A percentile compares a stretch with the other conserved stretches of the same genome.
phyloP scores from a whole-genome alignment of 2,329 filamentous ascomycete species.

The Parastagonospora avenae region DNA sequence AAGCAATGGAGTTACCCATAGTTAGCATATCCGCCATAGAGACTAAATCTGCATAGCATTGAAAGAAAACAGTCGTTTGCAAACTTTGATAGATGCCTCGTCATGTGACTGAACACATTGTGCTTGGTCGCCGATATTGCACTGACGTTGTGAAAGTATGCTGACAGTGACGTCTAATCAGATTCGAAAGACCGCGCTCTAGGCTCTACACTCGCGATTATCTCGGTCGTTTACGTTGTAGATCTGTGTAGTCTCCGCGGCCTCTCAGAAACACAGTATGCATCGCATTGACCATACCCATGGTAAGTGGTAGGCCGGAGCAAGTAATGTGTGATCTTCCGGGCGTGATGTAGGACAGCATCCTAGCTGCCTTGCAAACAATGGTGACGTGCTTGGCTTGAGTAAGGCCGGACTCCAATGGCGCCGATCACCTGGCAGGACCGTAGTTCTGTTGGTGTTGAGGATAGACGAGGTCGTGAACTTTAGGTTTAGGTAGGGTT shows the following conservation, averaged over 20 bases:
- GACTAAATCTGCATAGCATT: too few species aligned
- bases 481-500: not conserved
- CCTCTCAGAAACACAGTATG: too few species aligned
- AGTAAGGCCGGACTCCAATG: not conserved
- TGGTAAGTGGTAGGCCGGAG: slow-evolving; percentile 9
- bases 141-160: not conserved
- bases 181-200: too few species aligned
- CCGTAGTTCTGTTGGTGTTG: not conserved
- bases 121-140: not conserved
- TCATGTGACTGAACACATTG: too few species aligned
- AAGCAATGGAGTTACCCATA: not conserved
- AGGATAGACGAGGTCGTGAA: not conserved
- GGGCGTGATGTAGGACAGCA: not conserved
- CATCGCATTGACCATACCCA: slow-evolving; percentile 6
- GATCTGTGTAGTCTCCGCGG: too few species aligned
- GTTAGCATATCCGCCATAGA: not conserved
- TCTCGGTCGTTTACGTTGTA: too few species aligned
- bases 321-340: slow-evolving; percentile 10
- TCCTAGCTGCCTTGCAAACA: slow-evolving; percentile 5
- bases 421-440: not conserved
- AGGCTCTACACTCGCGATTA: too few species aligned
- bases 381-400: not conserved
- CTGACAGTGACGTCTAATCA: not conserved
- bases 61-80: too few species aligned
- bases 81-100: too few species aligned